Evolutionary conservation across 2,329 filamentous ascomycete genomes (phyloP).

Genomic region (Ceratocystis eucalypticola): DNA sequence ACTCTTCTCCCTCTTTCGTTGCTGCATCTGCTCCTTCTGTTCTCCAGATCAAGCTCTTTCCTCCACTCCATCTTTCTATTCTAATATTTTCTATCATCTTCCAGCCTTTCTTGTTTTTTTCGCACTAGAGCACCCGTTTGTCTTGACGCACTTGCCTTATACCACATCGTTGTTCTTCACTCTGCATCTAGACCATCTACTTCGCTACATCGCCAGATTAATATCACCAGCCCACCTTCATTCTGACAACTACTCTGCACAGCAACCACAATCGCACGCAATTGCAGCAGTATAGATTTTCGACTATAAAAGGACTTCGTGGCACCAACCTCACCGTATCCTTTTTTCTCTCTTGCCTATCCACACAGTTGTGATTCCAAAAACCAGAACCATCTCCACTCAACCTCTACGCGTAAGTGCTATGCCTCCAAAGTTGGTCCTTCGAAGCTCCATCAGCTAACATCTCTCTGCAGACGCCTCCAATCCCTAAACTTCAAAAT

Average conservation of each 20-base stretch:
- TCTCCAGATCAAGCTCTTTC: slow-evolving; percentile 7
- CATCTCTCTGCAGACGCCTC: background rate
- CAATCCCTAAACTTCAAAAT: slow-evolving; percentile 25
- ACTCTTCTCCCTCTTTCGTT: slow-evolving; percentile 5
- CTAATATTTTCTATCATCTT: slow-evolving; percentile 1
- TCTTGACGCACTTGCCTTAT: background rate
- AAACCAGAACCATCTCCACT: background rate
- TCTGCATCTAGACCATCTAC: background rate
- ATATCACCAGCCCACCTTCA: background rate
- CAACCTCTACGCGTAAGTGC: background rate
- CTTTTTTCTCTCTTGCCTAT: background rate
- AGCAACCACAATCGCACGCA: background rate
- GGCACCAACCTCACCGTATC: background rate
- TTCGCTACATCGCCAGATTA: background rate
- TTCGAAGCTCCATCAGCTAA: background rate
- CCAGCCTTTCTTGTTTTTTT: slow-evolving; percentile 6
- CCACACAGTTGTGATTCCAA: background rate
- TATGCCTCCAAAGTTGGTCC: background rate
- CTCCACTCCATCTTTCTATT: background rate
- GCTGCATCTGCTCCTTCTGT: background rate
- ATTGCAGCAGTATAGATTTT: background rate
- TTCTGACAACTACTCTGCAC: background rate
- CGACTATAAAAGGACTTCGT: slow-evolving; percentile 1
- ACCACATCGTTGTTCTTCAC: background rate
- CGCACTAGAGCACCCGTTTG: slow-evolving; percentile 7